A percentile compares a stretch with the other conserved stretches of the same genome.
Evolutionary conservation across 257 asterid species (phyloP).

Genomic region (Nicotiana obtusifolia): DNA sequence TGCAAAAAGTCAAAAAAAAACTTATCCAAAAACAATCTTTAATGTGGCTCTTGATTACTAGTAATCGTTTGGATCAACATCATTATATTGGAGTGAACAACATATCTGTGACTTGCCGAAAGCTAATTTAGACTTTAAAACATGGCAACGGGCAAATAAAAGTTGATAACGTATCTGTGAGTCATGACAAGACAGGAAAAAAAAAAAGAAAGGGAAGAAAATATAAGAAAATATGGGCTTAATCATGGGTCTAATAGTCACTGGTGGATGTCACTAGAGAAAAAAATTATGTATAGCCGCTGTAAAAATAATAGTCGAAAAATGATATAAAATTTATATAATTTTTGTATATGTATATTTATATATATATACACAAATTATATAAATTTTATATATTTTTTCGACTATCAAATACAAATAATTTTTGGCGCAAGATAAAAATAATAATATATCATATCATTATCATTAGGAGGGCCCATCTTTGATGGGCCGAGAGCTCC

Average conservation of each 20-base stretch:
- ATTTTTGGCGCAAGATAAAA: too few relatives aligned
- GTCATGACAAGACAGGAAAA: not conserved
- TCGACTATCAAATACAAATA: too few relatives aligned
- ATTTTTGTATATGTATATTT: too few relatives aligned
- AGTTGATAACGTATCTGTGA: not conserved
- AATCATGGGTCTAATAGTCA: not conserved
- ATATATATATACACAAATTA: too few relatives aligned
- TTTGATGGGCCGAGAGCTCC: not conserved
- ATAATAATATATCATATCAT: too few relatives aligned
- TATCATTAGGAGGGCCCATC: not conserved
- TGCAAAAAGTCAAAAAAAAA: not conserved
- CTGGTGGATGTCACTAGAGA: too few relatives aligned
- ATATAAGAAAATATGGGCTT: not conserved
- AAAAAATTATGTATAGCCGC: too few relatives aligned
- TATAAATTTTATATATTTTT: too few relatives aligned
- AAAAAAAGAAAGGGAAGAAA: not conserved
- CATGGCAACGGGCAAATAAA: not conserved
- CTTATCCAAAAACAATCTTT: not conserved
- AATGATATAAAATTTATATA: too few relatives aligned
- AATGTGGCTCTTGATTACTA: not conserved
- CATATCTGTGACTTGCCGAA: not conserved
- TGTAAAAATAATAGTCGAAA: too few relatives aligned
- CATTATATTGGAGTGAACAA: not conserved
- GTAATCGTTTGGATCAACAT: not conserved
- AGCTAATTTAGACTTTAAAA: slow-evolving; percentile 3